phyloP scores from a whole-genome alignment of 129 eudicot species.

The Calendula officinalis region DNA sequence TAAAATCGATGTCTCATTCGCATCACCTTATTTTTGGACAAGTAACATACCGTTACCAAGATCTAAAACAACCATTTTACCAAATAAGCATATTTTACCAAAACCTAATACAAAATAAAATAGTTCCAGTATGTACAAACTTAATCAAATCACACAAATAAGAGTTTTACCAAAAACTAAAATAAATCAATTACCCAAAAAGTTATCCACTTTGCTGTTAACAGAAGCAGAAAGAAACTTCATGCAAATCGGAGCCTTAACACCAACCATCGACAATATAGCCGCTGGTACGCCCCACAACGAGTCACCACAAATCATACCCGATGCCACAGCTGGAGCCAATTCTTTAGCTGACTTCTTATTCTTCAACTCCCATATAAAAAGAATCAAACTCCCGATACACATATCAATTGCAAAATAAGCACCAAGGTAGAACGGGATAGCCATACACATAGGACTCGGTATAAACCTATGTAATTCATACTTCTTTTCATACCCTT shows the following conservation, averaged over 20 bases:
- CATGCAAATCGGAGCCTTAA: constrained; percentile 68
- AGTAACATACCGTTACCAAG: no score
- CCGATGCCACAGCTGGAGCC: constrained; percentile 67
- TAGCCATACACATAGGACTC: constrained; percentile 74
- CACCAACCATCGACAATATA: constrained; percentile 48
- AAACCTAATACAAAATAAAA: no score
- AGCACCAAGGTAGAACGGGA: constrained; percentile 70
- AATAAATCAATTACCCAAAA: constrained; percentile 12
- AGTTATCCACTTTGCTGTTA: constrained; percentile 25
- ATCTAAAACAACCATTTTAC: no score
- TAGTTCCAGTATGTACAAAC: not conserved
- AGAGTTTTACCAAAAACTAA: not conserved
- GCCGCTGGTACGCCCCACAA: constrained; percentile 68
- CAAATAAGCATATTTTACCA: no score
- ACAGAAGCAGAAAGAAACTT: constrained; percentile 38
- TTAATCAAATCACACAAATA: not conserved
- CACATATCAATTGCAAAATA: constrained; percentile 76
- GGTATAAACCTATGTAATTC: constrained; percentile 53
- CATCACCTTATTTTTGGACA: no score
- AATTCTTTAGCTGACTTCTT: constrained; percentile 41
- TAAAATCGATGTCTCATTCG: no score
- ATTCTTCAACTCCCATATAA: constrained; percentile 46
- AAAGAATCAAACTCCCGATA: constrained; percentile 59
- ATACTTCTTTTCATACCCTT: constrained; percentile 38
- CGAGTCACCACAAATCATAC: constrained; percentile 73